Evolutionary conservation across 306 rosid species (phyloP).

Genomic region (Ormosia semicastrata): DNA sequence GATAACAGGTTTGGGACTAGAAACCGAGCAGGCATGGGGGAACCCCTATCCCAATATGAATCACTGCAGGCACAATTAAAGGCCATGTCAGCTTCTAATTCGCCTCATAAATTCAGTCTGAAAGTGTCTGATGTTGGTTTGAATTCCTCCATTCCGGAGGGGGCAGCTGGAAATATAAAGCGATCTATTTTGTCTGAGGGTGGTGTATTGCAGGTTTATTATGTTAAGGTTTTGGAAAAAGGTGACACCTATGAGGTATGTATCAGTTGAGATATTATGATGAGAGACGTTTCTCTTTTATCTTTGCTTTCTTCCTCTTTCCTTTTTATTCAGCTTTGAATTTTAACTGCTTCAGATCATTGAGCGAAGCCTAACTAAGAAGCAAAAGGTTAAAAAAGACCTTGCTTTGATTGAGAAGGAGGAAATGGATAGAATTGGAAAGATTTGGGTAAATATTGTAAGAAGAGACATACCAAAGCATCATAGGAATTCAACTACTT

Average conservation of each 20-base stretch:
- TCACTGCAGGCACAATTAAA: conserved; percentile 84
- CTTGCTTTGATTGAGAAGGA: conserved; percentile 81
- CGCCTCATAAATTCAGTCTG: conserved; percentile 68
- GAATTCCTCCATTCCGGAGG: conserved; percentile 90
- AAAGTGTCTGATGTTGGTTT: conserved; percentile 70
- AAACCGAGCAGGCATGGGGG: conserved; percentile 82
- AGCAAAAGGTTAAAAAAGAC: conserved; percentile 71
- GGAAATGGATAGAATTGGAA: conserved; percentile 84
- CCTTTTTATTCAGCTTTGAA: conserved; percentile 21
- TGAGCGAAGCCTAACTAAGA: conserved; percentile 92
- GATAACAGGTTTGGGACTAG: conserved; percentile 67
- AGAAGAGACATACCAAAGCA: conserved; percentile 93
- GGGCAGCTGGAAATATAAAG: conserved; percentile 96
- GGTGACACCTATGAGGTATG: conserved; percentile 98
- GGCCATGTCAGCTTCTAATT: conserved; percentile 59
- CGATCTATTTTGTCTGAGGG: conserved; percentile 92
- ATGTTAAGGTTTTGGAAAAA: conserved; percentile 98
- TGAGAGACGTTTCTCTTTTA: background rate
- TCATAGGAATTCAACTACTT: conserved; percentile 62
- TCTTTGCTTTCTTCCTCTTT: background rate
- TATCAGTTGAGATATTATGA: background rate
- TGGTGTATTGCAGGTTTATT: conserved; percentile 87
- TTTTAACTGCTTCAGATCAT: conserved; percentile 65
- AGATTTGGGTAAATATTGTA: conserved; percentile 82
- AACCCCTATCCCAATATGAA: conserved; percentile 63